Evolutionary conservation across 2,329 filamentous ascomycete genomes (phyloP), one percentile per base, ranked within the genome.

Genomic region (Blastomyces silverae): DNA sequence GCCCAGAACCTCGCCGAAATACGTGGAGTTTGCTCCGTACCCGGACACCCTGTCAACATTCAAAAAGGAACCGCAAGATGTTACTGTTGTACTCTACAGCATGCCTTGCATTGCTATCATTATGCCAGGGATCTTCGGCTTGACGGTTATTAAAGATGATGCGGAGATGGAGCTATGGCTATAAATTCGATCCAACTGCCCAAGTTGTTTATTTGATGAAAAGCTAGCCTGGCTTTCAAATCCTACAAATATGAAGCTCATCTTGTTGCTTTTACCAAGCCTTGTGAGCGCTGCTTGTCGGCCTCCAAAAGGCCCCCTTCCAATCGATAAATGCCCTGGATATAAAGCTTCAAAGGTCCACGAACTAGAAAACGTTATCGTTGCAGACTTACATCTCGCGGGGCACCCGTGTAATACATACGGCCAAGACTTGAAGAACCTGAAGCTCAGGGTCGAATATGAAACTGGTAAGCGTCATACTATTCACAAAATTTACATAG

Each of bases 311-410:
- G 17, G 42, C 15, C 62, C 57, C 42, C 22, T n/a, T 39, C 56
- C 63, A 42, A 25, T 57, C 25, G 63, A 62, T 31, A 60, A 61
- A 22, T 69, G 69, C 48, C 68, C 69, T 2, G 69, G 69, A 28
- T 70, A 70, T 42, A 63, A 62, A n/a, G 69, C 64, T 3, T 62
- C 64, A 11, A 39, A 67, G 58, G 60, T 68, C 20, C n/a, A 48
- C 15, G 61, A 68, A 28, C 55, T 58, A 13, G 62, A 58, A 8
- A 62, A 63, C 60, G 83, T 84, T 8, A 77, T 91, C 63, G 88
- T 83, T 1, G 89, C 89, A 0, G 81, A 87, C 66, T 79, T 94
- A 44, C 80, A 76, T 0, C 82, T 93, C 7, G 87, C 87, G n/a
- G 89, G 89, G 0, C 69, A 78, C 5, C 80, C 86, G 2, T 87